Conservation (phyloP, 805 yeast genomes). For the Maudiozyma barnettii region DNA sequence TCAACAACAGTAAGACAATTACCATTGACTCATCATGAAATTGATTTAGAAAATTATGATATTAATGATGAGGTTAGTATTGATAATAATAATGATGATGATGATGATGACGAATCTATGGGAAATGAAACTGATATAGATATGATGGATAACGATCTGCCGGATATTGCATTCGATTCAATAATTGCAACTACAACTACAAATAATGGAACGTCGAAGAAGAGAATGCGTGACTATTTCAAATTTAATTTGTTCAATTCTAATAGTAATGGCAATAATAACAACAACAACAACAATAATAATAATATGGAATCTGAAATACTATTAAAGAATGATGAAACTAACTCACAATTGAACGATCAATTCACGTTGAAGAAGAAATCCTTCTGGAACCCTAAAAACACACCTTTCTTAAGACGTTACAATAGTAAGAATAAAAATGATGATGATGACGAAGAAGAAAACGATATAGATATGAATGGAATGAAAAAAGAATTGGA, state of each 20-base stretch:
- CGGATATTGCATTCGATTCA: neutral
- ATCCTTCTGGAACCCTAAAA: slow-evolving; percentile 22
- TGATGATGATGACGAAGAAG: neutral
- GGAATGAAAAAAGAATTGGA: neutral
- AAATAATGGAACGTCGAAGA: slow-evolving; percentile 2
- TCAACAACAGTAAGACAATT: neutral
- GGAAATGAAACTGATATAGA: neutral
- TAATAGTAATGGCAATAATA: slow-evolving; percentile 1
- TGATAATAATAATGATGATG: slow-evolving; percentile 2
- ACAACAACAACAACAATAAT: slow-evolving; percentile 3
- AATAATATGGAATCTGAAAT: slow-evolving; percentile 3
- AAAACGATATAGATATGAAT: neutral
- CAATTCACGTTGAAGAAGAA: slow-evolving; percentile 17
- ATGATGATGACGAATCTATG: no score
- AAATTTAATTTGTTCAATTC: slow-evolving; percentile 20
- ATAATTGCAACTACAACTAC: neutral
- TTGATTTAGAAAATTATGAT: slow-evolving; percentile 2
- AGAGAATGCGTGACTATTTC: slow-evolving; percentile 21
- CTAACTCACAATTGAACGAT: slow-evolving; percentile 3
- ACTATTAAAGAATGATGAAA: neutral
- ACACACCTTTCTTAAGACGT: slow-evolving; percentile 8
- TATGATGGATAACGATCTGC: neutral
- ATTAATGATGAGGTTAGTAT: slow-evolving; percentile 1
- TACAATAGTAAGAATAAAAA: neutral
- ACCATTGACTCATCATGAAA: slow-evolving; percentile 2